A percentile compares a stretch with the other conserved stretches of the same genome.
These are phyloP conservation scores for Thelonectria olida DNA, from an alignment of 2,329 filamentous ascomycete genomes.

Conservation along the genomic window DNA sequence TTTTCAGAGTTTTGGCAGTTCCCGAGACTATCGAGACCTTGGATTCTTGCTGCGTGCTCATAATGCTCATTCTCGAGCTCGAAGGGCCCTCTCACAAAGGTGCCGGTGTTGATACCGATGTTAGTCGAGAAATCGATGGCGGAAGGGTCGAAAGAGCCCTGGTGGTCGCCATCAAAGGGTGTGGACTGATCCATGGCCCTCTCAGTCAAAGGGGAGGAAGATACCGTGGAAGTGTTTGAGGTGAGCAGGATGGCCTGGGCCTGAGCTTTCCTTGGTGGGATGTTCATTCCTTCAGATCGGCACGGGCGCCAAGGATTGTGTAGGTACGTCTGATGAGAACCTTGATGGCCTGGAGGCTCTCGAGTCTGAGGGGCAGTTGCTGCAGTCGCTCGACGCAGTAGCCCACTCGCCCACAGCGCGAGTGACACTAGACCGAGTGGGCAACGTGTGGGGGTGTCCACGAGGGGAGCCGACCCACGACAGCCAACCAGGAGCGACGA, in stretches of 20 bases:
- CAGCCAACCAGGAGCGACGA: conserved; percentile 24
- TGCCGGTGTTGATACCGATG: conserved; percentile 45
- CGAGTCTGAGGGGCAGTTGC: conserved; percentile 31
- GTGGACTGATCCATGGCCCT: conserved; percentile 32
- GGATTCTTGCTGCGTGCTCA: conserved; percentile 27
- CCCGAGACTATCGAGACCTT: conserved; percentile 39
- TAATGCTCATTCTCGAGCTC: conserved; percentile 3
- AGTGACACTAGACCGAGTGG: conserved; percentile 21
- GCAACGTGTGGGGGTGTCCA: conserved; percentile 12
- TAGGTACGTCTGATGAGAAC: conserved; percentile 40
- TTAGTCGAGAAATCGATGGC: conserved; percentile 21
- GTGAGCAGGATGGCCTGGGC: conserved; percentile 8
- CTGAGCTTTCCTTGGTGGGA: conserved; percentile 28
- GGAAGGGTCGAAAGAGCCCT: conserved; percentile 29
- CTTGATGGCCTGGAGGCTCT: conserved; percentile 41
- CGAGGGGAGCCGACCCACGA: not conserved
- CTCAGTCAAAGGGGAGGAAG: not conserved
- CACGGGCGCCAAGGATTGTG: conserved; percentile 28
- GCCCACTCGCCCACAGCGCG: no score
- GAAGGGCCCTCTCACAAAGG: conserved; percentile 31
- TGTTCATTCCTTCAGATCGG: conserved; percentile 21
- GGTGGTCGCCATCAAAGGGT: conserved; percentile 29
- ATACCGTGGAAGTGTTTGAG: conserved; percentile 15
- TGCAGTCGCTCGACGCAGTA: not conserved
- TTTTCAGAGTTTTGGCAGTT: conserved; percentile 44